phyloP scores from a whole-genome alignment of 768 basidiomycete genomes.

The Hericium rajendrae region DNA sequence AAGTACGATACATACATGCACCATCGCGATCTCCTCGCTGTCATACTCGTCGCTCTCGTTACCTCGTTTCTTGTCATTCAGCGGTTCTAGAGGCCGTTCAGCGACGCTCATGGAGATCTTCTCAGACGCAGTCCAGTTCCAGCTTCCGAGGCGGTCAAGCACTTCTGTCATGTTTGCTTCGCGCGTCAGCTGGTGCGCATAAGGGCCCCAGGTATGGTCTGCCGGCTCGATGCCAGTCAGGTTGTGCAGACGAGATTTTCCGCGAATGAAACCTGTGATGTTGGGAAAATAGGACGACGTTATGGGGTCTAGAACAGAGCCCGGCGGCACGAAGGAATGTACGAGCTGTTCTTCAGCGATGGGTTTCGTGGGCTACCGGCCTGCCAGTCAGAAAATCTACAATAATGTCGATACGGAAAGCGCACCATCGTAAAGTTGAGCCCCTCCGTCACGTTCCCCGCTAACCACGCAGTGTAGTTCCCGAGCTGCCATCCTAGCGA shows the following conservation, averaged over 20 bases:
- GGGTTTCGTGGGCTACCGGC: constrained; percentile 37
- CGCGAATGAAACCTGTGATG: constrained; percentile 71
- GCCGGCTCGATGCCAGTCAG: constrained; percentile 38
- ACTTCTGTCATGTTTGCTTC: constrained; percentile 42
- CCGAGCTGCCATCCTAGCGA: constrained; percentile 48
- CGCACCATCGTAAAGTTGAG: constrained; percentile 55
- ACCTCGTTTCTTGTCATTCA: constrained; percentile 19
- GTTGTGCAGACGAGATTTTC: constrained; percentile 51
- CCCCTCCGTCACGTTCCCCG: constrained; percentile 39
- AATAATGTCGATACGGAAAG: not conserved
- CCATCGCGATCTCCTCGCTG: constrained; percentile 40
- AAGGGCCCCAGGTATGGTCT: constrained; percentile 30
- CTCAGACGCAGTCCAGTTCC: constrained; percentile 62
- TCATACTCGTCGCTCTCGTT: constrained; percentile 13
- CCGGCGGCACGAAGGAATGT: constrained; percentile 36
- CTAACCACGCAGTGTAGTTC: constrained; percentile 73
- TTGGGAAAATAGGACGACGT: constrained; percentile 60
- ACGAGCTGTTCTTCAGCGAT: constrained; percentile 36
- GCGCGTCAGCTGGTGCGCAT: constrained; percentile 32
- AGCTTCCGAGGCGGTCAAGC: constrained; percentile 38
- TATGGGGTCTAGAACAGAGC: constrained; percentile 33
- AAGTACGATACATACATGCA: constrained; percentile 43
- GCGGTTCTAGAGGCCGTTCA: constrained; percentile 38
- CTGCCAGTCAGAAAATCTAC: constrained; percentile 3
- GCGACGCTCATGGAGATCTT: constrained; percentile 58